Base-by-base conservation (phyloP, 371 early-diverging fungal genomes). In the Rhizomucor pusillus region DNA sequence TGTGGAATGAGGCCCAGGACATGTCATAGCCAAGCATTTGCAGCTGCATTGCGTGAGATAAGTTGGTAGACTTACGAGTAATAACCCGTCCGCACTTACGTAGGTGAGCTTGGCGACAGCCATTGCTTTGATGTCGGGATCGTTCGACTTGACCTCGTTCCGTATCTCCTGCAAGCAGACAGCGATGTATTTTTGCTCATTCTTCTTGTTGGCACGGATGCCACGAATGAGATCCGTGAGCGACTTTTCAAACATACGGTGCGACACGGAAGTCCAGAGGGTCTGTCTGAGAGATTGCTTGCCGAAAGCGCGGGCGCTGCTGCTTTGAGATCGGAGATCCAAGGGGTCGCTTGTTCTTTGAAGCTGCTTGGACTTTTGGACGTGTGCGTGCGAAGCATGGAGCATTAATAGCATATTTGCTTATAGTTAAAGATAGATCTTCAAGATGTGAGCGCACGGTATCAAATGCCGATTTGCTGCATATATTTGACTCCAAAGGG, bases 21-120 rank as follows among this genome's bases (percentile, higher is more conserved):
- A 93, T 93, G 63, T 94, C 94, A 57, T 95, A 96, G 3, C 98
- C 98, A 20, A 94, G 81, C 95, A 96, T 95, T 79, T 96, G 95
- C 25, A 97, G 82, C 90, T 93, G 72, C 29, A 35, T 24, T 1
- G 20, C 37, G 33, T 20, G 47, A 57, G 23, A 20, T 18, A 16
- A 19, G 16, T 7, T 50, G 52, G 1, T 3, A 16, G 11, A 24
- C 16, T n/a, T 11, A 39, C 12, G 18, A 13, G 24, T 22, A 29
- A 7, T 18, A 20, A 37, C 11, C 6, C 2, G 20, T 40, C 5
- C 18, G 13, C 3, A 22, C 53, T 56, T 50, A 91, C 91, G 69
- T 92, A 90, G 51, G 84, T 81, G 19, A 98, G 79, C 71, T 98
- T 98, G 67, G 90, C 88, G 16, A 97, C 77, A 16, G 97, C 97